Evolutionary conservation across 495 filamentous ascomycete genomes (phyloP), one percentile per base, ranked within the genome.

Genomic region (Cudoniella acicularis): DNA sequence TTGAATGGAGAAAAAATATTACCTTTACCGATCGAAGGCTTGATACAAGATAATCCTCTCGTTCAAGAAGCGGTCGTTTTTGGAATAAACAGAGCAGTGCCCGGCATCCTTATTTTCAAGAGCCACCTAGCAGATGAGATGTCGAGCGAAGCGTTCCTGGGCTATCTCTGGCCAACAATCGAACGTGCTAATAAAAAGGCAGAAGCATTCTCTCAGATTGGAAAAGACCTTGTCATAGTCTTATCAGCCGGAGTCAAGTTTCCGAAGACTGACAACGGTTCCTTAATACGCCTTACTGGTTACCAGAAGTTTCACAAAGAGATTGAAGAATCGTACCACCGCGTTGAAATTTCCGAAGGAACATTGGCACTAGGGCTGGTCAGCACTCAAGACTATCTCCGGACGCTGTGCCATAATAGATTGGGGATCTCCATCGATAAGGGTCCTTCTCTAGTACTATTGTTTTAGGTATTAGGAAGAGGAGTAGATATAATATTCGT

Each of bases 1-100:
- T 63, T 79, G 6, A 90, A 83, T 57, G 87, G 87, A 0, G 85
- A 89, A 63, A 91, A 91, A 56, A 77, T 87, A 0, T 71, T 86
- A 16, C 85, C 87, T 0, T 60, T 87, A 2, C 68, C 75, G 0
- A 82, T 87, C 48, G 87, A 89, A 65, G 13, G 13, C 30, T 13
- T 6, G 4, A 13, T 36, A 4, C 30, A 13, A 36, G 6, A 36
- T 4, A 36, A 36, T 13, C 6, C 4, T 4, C 13, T 6, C 13
- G 30, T 36, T 13, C 4, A 36, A 13, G 30, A 36, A 36, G 4
- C 6, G 6, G 4, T 36, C 4, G 30, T 36, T 13, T 36, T 36
- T 36, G 30, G 30, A 36, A 36, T 36, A 6, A 13, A 36, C 30
- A 36, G 13, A 13, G 30, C 30, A 36, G 4, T 36, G 4, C 30